phyloP scores from a whole-genome alignment of 768 basidiomycete genomes.

The Mycena sanguinolenta region DNA sequence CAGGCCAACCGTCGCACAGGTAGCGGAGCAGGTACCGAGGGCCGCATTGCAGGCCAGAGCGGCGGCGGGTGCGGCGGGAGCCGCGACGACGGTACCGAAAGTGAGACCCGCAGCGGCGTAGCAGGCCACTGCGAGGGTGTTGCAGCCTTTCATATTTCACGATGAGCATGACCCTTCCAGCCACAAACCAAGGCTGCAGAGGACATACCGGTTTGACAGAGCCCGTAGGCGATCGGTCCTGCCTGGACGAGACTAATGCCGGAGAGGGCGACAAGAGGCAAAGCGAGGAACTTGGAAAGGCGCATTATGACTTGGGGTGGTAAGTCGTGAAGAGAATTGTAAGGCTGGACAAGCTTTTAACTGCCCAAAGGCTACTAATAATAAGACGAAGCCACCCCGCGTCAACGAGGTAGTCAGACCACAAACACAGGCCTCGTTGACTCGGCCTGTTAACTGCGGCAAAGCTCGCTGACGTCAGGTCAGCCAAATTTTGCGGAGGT shows the following conservation, averaged over 20 bases:
- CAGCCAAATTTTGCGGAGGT: too few species aligned
- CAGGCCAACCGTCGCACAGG: constrained; percentile 52
- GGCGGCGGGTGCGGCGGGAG: constrained; percentile 49
- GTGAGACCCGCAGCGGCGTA: constrained; percentile 55
- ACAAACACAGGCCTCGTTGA: too few species aligned
- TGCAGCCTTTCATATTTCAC: constrained; percentile 48
- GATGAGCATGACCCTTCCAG: not conserved
- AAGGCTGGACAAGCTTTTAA: not conserved
- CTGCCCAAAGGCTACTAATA: too few species aligned
- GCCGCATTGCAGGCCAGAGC: constrained; percentile 55
- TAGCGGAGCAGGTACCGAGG: constrained; percentile 57
- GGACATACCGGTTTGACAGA: constrained; percentile 51
- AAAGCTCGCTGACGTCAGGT: too few species aligned
- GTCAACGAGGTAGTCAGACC: too few species aligned
- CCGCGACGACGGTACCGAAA: constrained; percentile 57
- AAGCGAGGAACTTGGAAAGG: constrained; percentile 10
- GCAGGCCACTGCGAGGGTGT: constrained; percentile 54
- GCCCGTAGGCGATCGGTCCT: constrained; percentile 54
- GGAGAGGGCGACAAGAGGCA: constrained; percentile 11
- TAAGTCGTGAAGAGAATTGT: not conserved
- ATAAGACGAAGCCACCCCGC: constrained; percentile 14
- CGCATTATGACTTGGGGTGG: constrained; percentile 15
- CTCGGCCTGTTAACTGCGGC: too few species aligned
- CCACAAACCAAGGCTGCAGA: too few species aligned
- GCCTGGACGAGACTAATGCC: constrained; percentile 32